Evolutionary conservation across 352 stramenopile genomes (phyloP).

Genomic region (Phytophthora macrochlamydospora): DNA sequence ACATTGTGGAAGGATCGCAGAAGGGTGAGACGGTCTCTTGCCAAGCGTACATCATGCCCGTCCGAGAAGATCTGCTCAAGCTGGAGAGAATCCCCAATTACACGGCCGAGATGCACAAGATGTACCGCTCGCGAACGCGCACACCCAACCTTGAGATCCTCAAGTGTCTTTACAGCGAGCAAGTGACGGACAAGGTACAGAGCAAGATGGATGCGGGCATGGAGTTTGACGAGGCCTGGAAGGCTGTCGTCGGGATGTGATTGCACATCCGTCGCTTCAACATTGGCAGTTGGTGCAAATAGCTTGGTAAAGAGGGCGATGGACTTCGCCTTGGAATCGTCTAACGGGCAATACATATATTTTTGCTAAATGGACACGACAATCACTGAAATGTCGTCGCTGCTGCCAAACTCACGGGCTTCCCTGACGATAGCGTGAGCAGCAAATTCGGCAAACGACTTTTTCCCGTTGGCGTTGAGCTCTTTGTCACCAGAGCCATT

Average conservation of each 20-base stretch:
- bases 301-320: neutral
- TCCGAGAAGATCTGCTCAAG: slow-evolving; percentile 53
- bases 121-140: slow-evolving; percentile 44
- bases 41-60: slow-evolving; percentile 63
- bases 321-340: neutral
- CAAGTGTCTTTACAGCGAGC: slow-evolving; percentile 59
- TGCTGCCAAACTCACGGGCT: slow-evolving; percentile 54
- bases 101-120: slow-evolving; percentile 53
- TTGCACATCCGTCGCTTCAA: neutral
- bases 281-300: neutral
- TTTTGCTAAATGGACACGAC: slow-evolving; percentile 48
- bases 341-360: no score
- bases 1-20: slow-evolving; percentile 46
- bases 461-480: slow-evolving; percentile 21
- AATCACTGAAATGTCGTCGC: slow-evolving; percentile 70
- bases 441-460: slow-evolving; percentile 40
- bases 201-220: slow-evolving; percentile 45
- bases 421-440: slow-evolving; percentile 61
- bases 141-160: slow-evolving; percentile 58
- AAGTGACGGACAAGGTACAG: slow-evolving; percentile 41
- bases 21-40: slow-evolving; percentile 48
- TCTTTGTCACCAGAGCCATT: slow-evolving; percentile 55
- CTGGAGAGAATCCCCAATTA: slow-evolving; percentile 58
- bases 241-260: slow-evolving; percentile 35
- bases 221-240: slow-evolving; percentile 51